Evolutionary conservation across 179 eudicot genomes (phyloP).

Genomic region (Camellia oleifera): DNA sequence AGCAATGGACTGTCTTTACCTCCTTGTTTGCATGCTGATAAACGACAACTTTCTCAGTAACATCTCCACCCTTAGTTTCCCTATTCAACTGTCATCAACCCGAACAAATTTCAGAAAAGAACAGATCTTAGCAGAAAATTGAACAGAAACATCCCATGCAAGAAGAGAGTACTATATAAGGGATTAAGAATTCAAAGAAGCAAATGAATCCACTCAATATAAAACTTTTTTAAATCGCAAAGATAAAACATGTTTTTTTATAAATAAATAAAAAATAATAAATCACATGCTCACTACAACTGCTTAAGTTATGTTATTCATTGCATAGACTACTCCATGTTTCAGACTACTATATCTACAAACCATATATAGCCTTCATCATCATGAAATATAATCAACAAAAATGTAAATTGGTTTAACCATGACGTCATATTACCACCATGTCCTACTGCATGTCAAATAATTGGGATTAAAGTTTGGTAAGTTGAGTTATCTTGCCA

Average conservation of each 20-base stretch:
- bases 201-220: neutral
- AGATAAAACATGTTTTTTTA: neutral
- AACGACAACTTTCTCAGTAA: conserved; percentile 60
- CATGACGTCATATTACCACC: neutral
- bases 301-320: neutral
- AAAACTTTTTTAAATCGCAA: neutral
- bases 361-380: neutral
- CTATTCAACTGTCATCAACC: conserved; percentile 51
- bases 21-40: conserved; percentile 91
- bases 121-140: neutral
- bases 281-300: neutral
- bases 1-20: conserved; percentile 39
- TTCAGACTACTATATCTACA: neutral
- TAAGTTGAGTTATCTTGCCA: neutral
- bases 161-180: neutral
- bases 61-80: conserved; percentile 67
- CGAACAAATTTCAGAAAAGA: conserved; percentile 13
- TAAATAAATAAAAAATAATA: no score
- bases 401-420: neutral
- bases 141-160: neutral
- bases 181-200: conserved; percentile 2
- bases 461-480: neutral
- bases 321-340: neutral
- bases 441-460: neutral
- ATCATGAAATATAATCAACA: neutral